phyloP scores from a whole-genome alignment of 2,329 filamentous ascomycete genomes.

The Aspergillus candidus region DNA sequence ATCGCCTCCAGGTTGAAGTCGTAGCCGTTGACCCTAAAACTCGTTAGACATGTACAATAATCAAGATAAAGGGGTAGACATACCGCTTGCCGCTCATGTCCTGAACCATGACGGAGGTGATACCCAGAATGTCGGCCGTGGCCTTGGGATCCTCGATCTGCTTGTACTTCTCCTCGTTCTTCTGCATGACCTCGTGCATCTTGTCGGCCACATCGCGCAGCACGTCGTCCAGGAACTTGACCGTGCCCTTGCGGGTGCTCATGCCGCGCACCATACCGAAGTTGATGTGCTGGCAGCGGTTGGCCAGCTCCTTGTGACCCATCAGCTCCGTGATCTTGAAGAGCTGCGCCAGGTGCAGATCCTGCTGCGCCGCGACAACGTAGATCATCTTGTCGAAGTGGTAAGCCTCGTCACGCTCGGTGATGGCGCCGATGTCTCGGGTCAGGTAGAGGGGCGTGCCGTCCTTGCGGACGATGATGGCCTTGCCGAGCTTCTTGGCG shows the following conservation, averaged over 20 bases:
- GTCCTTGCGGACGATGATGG: slow-evolving; percentile 60
- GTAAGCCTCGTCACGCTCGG: slow-evolving; percentile 57
- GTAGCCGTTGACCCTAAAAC: slow-evolving; percentile 54
- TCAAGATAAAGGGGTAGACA: slow-evolving; percentile 25
- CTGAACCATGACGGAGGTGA: slow-evolving; percentile 94
- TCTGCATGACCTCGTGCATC: slow-evolving; percentile 97
- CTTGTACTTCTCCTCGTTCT: slow-evolving; percentile 82
- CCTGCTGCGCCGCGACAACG: slow-evolving; percentile 59
- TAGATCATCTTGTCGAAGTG: slow-evolving; percentile 65
- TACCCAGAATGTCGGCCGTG: slow-evolving; percentile 82
- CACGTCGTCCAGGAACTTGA: slow-evolving; percentile 69
- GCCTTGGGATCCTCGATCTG: slow-evolving; percentile 78
- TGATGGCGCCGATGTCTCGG: slow-evolving; percentile 61
- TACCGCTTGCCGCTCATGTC: slow-evolving; percentile 94
- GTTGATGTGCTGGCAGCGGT: slow-evolving; percentile 57
- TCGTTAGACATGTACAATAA: slow-evolving; percentile 41
- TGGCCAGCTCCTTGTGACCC: slow-evolving; percentile 54
- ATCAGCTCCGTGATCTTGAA: slow-evolving; percentile 61
- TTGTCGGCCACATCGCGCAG: slow-evolving; percentile 76
- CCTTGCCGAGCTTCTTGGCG: slow-evolving; percentile 61
- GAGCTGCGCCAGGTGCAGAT: slow-evolving; percentile 58
- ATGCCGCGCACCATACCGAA: slow-evolving; percentile 63
- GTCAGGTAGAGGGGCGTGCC: slow-evolving; percentile 64
- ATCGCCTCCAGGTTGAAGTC: slow-evolving; percentile 60
- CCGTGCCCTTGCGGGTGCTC: slow-evolving; percentile 61